Base-by-base conservation (phyloP, 345 rosid species). In the Lepidium didymum region DNA sequence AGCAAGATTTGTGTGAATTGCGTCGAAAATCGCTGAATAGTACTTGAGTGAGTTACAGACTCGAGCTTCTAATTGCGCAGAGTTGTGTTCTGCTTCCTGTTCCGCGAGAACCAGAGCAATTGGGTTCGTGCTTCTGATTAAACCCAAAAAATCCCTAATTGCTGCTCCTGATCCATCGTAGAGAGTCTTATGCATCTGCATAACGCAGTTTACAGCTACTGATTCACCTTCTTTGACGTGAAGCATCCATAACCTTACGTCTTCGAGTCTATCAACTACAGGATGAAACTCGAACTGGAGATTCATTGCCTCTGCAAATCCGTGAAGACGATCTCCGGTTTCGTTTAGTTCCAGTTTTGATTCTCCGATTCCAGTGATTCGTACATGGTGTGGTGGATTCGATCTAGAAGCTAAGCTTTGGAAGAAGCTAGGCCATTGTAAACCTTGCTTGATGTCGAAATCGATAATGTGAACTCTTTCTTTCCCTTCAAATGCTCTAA, bases 191-290 rank as follows among this genome's bases (percentile, higher is more conserved):
- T 94, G 99, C 82, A 94, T 74, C 70, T 94, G 99, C 79, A 85
- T 73, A 12, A 86, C 56, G 63, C 99, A 91, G 69, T 89, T 94
- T 18, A 91, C 84, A 1, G 90, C 99, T 18, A 91, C 97, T 18
- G 77, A 64, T 64, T 89, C 99, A 14, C 80, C 85, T 75, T 89
- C 99, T 82, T 89, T 94, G 68, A 94, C 91, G 77, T 94, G 99
- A 27, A 94, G 97, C 99, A 94, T 94, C 99, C 99, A 94, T 69
- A 94, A 71, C 77, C 99, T 85, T 60, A 91, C 99, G 68, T 94
- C 99, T 62, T 94, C 99, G 45, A 94, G 79, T 68, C 97, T 81
- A 76, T 94, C 99, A 35, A 94, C 96, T 0, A 94, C 97, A 0
- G 99, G 92, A 38, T 94, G 99, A 59, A 94, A 94, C 87, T 91